Percentiles rank a stretch among this genome's conserved stretches.
Conservation (phyloP, 257 asterid genomes). For the Fraxinus anomala region DNA sequence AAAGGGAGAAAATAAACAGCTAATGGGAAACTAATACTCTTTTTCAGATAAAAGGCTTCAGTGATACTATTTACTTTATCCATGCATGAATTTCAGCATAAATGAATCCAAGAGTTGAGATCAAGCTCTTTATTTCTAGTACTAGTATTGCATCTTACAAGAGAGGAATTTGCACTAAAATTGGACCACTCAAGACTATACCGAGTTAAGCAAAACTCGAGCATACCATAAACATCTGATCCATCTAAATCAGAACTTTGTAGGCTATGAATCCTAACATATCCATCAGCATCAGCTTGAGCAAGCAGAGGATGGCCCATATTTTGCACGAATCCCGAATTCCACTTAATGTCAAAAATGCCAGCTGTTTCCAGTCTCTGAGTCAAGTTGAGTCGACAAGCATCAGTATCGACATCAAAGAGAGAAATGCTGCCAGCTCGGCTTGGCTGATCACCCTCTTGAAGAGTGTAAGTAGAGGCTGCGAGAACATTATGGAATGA, state of each 20-base stretch:
- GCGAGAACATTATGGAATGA: slow-evolving; percentile 68
- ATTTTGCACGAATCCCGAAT: slow-evolving; percentile 37
- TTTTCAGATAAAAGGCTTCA: neutral
- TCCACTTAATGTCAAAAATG: slow-evolving; percentile 89
- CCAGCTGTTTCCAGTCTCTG: slow-evolving; percentile 69
- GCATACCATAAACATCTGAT: slow-evolving; percentile 43
- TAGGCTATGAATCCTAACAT: slow-evolving; percentile 58
- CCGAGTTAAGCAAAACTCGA: slow-evolving; percentile 1
- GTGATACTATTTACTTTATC: neutral
- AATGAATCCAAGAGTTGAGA: neutral
- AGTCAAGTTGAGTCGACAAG: slow-evolving; percentile 50
- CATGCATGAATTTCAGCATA: neutral
- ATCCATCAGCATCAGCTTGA: slow-evolving; percentile 98
- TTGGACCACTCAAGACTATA: neutral
- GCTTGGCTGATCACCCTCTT: slow-evolving; percentile 78
- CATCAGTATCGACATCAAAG: slow-evolving; percentile 63
- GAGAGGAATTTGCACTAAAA: neutral
- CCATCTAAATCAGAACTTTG: slow-evolving; percentile 35
- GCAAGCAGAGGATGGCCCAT: slow-evolving; percentile 64
- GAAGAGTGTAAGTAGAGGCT: slow-evolving; percentile 88
- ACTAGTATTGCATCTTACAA: neutral
- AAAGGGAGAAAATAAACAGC: too few species aligned
- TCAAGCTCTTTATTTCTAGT: neutral
- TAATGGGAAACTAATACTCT: neutral
- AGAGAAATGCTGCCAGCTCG: slow-evolving; percentile 77